Evolutionary conservation across 495 filamentous ascomycete species (phyloP).

Genomic region (Cercophora samala): DNA sequence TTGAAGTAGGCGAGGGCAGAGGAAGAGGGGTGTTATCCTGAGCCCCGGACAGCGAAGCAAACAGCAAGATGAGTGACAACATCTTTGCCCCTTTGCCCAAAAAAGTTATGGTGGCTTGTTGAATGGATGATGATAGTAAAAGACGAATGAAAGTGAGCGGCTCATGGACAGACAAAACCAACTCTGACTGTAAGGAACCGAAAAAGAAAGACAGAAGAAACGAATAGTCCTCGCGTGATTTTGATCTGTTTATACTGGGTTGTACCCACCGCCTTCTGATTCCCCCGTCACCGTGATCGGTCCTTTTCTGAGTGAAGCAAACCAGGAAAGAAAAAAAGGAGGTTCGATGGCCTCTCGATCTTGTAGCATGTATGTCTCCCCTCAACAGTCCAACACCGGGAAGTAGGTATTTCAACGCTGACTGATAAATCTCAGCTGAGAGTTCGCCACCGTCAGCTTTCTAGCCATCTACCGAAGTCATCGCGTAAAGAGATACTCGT

Average conservation of each 20-base stretch:
- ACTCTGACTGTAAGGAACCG: not conserved
- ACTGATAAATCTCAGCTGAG: not conserved
- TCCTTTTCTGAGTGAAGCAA: not conserved
- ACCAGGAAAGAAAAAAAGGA: not conserved
- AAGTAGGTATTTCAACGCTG: not conserved
- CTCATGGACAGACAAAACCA: not conserved
- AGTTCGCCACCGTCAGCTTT: not conserved
- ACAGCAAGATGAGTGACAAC: not conserved
- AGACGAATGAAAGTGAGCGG: not conserved
- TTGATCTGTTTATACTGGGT: not conserved
- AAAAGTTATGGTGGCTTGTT: not conserved
- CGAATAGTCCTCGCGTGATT: not conserved
- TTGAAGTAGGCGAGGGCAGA: not conserved
- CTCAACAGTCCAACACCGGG: not conserved
- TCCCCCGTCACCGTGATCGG: not conserved
- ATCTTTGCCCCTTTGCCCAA: no score
- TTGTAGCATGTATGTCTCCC: not conserved
- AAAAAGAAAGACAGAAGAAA: not conserved
- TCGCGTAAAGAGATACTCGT: not conserved
- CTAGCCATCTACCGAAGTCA: not conserved
- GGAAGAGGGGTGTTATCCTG: not conserved
- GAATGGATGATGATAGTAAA: not conserved
- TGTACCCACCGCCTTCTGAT: not conserved
- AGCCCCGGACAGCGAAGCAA: not conserved
- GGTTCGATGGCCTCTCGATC: not conserved